Evolutionary conservation across 208 protist genomes (phyloP), one percentile per base, ranked within the genome.

Genomic region (Trypanosoma cruzi): DNA sequence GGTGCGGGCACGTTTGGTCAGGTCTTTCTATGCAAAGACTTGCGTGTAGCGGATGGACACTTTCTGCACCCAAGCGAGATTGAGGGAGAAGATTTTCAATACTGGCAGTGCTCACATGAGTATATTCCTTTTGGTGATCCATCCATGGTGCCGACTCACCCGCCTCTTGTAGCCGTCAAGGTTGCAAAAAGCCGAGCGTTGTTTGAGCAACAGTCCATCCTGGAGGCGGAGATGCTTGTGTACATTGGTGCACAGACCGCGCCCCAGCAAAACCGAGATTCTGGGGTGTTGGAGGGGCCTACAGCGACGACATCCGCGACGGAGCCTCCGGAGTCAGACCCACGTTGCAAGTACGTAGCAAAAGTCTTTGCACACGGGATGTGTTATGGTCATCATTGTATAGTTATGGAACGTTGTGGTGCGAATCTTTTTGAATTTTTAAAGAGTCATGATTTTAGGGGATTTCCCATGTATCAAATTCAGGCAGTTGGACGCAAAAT

Each of bases 371-470:
- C 84, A 3, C 82, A 94, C 55, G 89, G 89, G 32, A 65, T 83
- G 42, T 93, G 82, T 73, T 90, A 88, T 67, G 89, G 89, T 53
- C 89, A 95, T 68, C 86, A 93, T 68, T 97, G 93, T 75, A 95
- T 97, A 68, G 82, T 93, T 18, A 95, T 97, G 82, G 89, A 97
- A 74, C 82, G 90, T 34, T 95, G 95, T 77, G 92, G 87, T n/a
- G 85, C 85, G 7, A 97, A 97, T 77, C 75, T 97, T 24, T 97
- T 93, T 81, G 93, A 97, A 73, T 94, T 94, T 79, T 83, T 96
- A 29, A 71, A 85, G 52, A 76, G 71, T 57, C 84, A 85, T 74
- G 71, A 85, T 26, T 94, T 94, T 81, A 74, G 80, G 13, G 84
- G 86, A 20, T 63, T 97, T 46, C 90, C 85, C 44, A 89, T 95